phyloP scores from a whole-genome alignment of 371 early-diverging fungal species.

The Basidiobolus meristosporus region DNA sequence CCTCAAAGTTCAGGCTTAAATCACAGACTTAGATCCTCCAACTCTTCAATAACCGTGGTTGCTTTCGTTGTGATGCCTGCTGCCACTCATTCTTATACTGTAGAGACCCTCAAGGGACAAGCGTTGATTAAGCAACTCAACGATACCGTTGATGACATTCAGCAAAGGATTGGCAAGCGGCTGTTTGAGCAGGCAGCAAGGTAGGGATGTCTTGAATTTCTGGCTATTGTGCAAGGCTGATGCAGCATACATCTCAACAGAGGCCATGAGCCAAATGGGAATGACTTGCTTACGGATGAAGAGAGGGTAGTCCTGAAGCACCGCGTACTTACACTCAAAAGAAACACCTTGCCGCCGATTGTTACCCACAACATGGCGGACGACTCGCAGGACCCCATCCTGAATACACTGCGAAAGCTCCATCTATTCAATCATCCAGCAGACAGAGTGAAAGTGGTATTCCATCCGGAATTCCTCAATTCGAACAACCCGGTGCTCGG shows the following conservation, averaged over 20 bases:
- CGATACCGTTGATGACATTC: conserved; percentile 75
- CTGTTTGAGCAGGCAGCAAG: conserved; percentile 67
- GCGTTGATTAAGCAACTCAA: conserved; percentile 87
- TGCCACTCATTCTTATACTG: conserved; percentile 74
- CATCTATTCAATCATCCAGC: conserved; percentile 70
- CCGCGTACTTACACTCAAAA: conserved; percentile 77
- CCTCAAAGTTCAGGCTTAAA: conserved; percentile 30
- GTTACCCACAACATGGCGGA: conserved; percentile 93
- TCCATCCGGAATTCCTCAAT: conserved; percentile 92
- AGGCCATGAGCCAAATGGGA: conserved; percentile 2
- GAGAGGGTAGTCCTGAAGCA: conserved; percentile 80
- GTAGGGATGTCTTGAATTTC: no score
- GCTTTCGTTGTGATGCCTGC: conserved; percentile 91
- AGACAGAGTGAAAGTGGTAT: conserved; percentile 89
- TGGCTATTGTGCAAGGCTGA: no score
- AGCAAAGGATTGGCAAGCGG: conserved; percentile 61
- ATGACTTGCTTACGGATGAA: conserved; percentile 53
- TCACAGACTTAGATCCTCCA: conserved; percentile 53
- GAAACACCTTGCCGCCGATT: conserved; percentile 74
- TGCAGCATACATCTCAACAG: background rate
- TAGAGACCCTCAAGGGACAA: conserved; percentile 90
- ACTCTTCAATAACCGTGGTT: conserved; percentile 78
- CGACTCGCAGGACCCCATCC: conserved; percentile 68
- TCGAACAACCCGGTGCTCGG: conserved; percentile 82
- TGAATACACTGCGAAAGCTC: conserved; percentile 62